These are phyloP conservation scores for Coemansia sp. DNA, from an alignment of 192 early-diverging fungal species.

Conservation along the genomic window DNA sequence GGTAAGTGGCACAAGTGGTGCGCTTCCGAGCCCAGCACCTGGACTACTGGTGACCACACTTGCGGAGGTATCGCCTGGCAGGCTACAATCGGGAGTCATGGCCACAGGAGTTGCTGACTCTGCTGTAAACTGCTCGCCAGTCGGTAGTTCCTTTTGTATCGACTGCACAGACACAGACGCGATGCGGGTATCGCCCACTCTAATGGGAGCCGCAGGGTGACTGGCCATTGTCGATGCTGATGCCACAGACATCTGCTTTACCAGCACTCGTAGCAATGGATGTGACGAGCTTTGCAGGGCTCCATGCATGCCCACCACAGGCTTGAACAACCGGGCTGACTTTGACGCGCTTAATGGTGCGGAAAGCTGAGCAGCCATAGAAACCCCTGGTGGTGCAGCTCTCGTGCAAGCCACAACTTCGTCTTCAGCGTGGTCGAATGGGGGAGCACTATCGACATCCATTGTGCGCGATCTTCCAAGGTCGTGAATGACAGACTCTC, in stretches of 20 bases:
- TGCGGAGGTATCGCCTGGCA: not conserved
- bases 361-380: not conserved
- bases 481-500: not conserved
- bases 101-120: not conserved
- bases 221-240: not conserved
- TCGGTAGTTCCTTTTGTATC: not conserved
- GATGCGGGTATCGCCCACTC: not conserved
- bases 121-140: not conserved
- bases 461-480: not conserved
- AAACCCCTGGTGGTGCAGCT: not conserved
- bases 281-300: conserved; percentile 24
- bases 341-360: conserved; percentile 39
- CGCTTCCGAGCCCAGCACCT: not conserved
- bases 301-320: conserved; percentile 27
- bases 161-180: not conserved
- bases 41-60: not conserved
- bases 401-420: not conserved
- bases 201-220: not conserved
- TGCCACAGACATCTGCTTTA: conserved; percentile 31
- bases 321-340: conserved; percentile 17
- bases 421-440: not conserved
- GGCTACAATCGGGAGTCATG: not conserved
- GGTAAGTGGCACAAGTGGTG: not conserved
- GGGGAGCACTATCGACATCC: conserved; percentile 10
- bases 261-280: conserved; percentile 35